Evolutionary conservation across 208 protist genomes (phyloP).

Genomic region (Leptomonas seymouri): DNA sequence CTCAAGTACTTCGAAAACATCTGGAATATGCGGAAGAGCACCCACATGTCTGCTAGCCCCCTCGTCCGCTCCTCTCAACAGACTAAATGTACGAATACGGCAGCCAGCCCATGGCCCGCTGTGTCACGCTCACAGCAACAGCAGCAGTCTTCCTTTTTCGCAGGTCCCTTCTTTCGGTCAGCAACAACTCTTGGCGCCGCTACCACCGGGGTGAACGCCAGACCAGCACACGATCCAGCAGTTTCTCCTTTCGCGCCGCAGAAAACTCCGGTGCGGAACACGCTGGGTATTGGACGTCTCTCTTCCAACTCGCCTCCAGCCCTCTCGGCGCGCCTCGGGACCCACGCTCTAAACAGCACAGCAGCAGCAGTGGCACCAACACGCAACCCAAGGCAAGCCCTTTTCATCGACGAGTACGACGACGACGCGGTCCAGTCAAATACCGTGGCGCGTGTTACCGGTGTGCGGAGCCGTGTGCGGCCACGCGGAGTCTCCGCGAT

Average conservation of each 20-base stretch:
- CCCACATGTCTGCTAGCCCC: not conserved
- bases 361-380: not conserved
- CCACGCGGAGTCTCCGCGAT: slow-evolving; percentile 51
- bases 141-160: slow-evolving; percentile 7
- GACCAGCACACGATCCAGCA: not conserved
- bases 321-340: not conserved
- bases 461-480: slow-evolving; percentile 40
- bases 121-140: not conserved
- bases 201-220: not conserved
- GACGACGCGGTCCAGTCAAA: slow-evolving; percentile 11
- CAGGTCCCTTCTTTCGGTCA: not conserved
- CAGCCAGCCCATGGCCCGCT: not conserved
- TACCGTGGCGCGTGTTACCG: not conserved
- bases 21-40: not conserved
- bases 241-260: not conserved
- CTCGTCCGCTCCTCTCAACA: not conserved
- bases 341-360: not conserved
- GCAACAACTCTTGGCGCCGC: not conserved
- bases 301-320: not conserved
- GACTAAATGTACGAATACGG: not conserved
- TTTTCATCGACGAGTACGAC: slow-evolving; percentile 64
- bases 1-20: slow-evolving; percentile 1
- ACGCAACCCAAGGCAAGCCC: not conserved
- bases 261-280: not conserved
- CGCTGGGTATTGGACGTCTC: slow-evolving; percentile 3